Evolutionary conservation across 164 flowering plant species (phyloP), one percentile per base, ranked within the genome.

Genomic region (Dillenia turbinata): DNA sequence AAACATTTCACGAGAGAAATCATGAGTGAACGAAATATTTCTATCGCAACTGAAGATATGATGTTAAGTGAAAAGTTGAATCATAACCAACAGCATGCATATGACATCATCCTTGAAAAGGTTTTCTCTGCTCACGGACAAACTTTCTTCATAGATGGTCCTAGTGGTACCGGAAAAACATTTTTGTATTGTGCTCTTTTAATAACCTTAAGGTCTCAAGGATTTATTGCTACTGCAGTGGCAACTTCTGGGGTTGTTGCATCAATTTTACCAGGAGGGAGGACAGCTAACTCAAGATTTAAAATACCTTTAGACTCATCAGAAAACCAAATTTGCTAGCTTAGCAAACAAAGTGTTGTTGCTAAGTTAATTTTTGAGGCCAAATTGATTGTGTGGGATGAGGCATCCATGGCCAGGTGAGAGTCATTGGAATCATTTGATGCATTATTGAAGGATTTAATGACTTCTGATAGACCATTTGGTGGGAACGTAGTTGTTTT

Each of bases 401-500:
- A 62, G 52, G 58, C 63, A 9, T 16, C 47, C 8, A 73, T 69
- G 59, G 54, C 61, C 4, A 24, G 44, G 5, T 14, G 14, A 9
- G 6, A 4, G 14, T 12, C 11, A 26, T 63, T 8, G 6, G 61
- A 75, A 44, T 24, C 64, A 9, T 49, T 75, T 2, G 69, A 75
- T 49, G 1, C 12, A 6, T 40, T 49, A 1, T 10, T 75, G 5
- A 50, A 40, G 19, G 72, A 75, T 24, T 17, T 67, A 0, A 22
- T 40, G n/a, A 52, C 52, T 2, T 8, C 0, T 0, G 0, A 33
- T 2, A 2, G 2, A 14, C 47, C n/a, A 2, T 70, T 74, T 52
- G 71, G 66, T 9, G 55, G 68, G 2, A 69, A 69, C 26, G 19
- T 55, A 9, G 10, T 70, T 44, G 52, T 65, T 1, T 55, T 70